phyloP scores from a whole-genome alignment of 176 grass and related monocot genomes.

The Eragrostis curvula region DNA sequence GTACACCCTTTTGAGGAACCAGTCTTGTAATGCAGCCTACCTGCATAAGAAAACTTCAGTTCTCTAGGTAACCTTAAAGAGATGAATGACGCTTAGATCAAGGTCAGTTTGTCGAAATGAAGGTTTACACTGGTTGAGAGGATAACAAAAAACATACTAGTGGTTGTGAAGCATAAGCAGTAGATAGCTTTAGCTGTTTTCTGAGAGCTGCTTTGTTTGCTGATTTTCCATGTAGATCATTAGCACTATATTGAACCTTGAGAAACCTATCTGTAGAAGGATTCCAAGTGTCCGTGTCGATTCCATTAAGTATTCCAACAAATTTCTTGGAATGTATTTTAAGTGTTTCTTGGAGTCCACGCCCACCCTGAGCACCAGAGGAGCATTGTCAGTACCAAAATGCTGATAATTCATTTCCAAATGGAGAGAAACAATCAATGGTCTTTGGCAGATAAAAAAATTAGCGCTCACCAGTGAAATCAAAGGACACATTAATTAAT shows the following conservation, averaged over 20 bases:
- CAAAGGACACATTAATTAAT: neutral
- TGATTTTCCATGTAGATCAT: constrained; percentile 78
- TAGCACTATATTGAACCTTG: constrained; percentile 68
- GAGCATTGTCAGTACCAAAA: constrained; percentile 38
- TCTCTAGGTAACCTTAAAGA: constrained; percentile 32
- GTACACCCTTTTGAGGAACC: constrained; percentile 97
- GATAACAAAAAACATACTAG: constrained; percentile 49
- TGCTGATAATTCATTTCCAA: constrained; percentile 3
- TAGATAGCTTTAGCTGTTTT: constrained; percentile 66
- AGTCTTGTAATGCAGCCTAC: constrained; percentile 92
- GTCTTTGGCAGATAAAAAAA: neutral
- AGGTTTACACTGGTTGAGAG: constrained; percentile 1
- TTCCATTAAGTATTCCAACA: constrained; percentile 94
- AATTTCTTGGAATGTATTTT: constrained; percentile 93
- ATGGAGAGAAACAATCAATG: constrained; percentile 7
- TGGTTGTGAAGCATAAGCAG: constrained; percentile 67
- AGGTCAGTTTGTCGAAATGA: neutral
- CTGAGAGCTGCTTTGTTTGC: constrained; percentile 82
- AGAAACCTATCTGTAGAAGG: constrained; percentile 77
- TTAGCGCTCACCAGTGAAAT: neutral
- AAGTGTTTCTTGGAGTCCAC: constrained; percentile 83
- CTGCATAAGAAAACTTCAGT: constrained; percentile 55
- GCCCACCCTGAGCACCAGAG: constrained; percentile 64
- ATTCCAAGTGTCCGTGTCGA: constrained; percentile 96
- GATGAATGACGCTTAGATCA: constrained; percentile 31